A percentile compares a stretch with the other conserved stretches of the same genome.
Evolutionary conservation across 179 eudicot species (phyloP).

Genomic region (Beta macrorhiza): DNA sequence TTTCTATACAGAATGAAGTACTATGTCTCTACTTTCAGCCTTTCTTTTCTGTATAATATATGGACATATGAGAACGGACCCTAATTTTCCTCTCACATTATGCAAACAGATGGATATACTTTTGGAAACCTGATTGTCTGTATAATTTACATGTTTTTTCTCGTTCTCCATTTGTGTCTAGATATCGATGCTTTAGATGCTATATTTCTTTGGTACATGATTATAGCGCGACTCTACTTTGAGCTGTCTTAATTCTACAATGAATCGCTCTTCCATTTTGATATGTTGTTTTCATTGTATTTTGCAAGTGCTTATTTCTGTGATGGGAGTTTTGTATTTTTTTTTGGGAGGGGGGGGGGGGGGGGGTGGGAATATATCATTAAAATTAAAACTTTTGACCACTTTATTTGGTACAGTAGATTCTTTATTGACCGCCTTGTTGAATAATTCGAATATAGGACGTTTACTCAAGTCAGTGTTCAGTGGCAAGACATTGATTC

Average conservation of each 20-base stretch:
- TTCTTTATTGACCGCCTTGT: not conserved
- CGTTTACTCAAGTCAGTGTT: slow-evolving; percentile 96
- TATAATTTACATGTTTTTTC: not conserved
- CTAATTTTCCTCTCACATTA: not conserved
- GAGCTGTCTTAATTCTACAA: not conserved
- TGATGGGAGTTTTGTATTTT: not conserved
- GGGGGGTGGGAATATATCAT: not conserved
- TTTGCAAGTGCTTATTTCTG: not conserved
- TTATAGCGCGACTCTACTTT: not conserved
- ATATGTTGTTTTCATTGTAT: not conserved
- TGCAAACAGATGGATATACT: not conserved
- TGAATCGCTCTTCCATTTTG: not conserved
- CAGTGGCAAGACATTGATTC: slow-evolving; percentile 99
- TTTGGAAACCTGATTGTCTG: not conserved
- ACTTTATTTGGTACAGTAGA: not conserved
- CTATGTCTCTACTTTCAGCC: not conserved
- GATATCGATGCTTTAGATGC: not conserved
- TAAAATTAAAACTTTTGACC: not conserved
- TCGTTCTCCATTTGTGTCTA: not conserved
- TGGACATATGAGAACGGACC: not conserved
- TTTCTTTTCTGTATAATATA: slow-evolving; percentile 6
- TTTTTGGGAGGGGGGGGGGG: not conserved
- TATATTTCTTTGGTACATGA: not conserved
- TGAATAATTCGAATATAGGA: slow-evolving; percentile 42
- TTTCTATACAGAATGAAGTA: not conserved